Base-by-base conservation (phyloP, 495 filamentous ascomycete genomes). In the Apodospora peruviana region DNA sequence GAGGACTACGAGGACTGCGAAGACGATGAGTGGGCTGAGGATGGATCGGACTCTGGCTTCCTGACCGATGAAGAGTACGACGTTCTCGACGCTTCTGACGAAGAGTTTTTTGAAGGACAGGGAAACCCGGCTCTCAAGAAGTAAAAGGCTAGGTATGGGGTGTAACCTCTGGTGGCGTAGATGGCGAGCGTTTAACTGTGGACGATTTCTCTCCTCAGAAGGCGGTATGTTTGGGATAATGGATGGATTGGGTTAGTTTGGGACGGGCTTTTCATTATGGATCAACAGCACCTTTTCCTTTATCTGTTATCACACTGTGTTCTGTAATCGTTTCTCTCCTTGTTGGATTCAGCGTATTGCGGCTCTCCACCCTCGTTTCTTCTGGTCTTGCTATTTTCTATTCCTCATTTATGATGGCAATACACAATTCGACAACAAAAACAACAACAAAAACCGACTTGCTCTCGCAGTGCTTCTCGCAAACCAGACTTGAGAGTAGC, bases 51-150 rank as follows among this genome's bases (percentile, higher is more conserved):
- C 36, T 71, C 76, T 43, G 86, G 82, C 7, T 96, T 94, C 75
- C 66, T 94, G 68, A 96, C 94, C 11, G 93, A 98, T 55, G 93
- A 97, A 58, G 93, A 98, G 71, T 98, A 96, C 58, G 93, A 98
- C 54, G 85, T 97, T 52, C 83, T 97, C 22, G 88, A 95, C 71
- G 94, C 90, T 19, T 94, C 88, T 50, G 94, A 97, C 52, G 90
- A 95, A 60, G 93, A 98, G 64, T 85, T 78, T 50, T 62, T 84
- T 48, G 75, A 63, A 48, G 62, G 61, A 45, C 63, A 76, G 59
- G 56, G 57, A 19, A 40, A 32, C 14, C 29, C 23, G 21, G 11
- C 22, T 16, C 35, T 49, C 8, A 67, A 56, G 59, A 72, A 74
- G 49, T 74, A 65, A 52, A 25, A 5, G 40, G 10, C 4, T 16